Percentiles rank a stretch among this genome's conserved stretches.
These are phyloP conservation scores for Yamadazyma phyllophila DNA, from an alignment of 805 yeast genomes.

Conservation along the genomic window DNA sequence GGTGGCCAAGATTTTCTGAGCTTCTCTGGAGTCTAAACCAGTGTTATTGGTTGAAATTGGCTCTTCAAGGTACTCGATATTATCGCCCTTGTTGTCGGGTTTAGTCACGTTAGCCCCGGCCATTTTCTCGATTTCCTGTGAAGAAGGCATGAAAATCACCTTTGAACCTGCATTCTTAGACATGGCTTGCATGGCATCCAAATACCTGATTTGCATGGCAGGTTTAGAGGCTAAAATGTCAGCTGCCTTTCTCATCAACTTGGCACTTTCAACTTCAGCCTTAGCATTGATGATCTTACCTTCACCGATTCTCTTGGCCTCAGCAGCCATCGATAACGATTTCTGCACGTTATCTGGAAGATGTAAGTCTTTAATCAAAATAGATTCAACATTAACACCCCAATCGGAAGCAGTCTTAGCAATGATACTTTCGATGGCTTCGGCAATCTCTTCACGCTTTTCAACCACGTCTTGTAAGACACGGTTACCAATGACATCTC, in stretches of 20 bases:
- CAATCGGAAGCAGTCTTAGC: slow-evolving; percentile 61
- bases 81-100: too few relatives aligned
- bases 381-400: slow-evolving; percentile 70
- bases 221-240: slow-evolving; percentile 71
- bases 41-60: slow-evolving; percentile 1
- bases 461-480: slow-evolving; percentile 70
- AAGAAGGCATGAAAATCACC: slow-evolving; percentile 70
- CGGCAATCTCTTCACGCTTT: slow-evolving; percentile 69
- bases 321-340: slow-evolving; percentile 70
- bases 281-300: slow-evolving; percentile 70
- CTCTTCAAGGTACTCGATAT: not conserved
- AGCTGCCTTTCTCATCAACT: slow-evolving; percentile 75
- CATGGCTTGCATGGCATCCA: slow-evolving; percentile 78
- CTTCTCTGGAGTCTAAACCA: slow-evolving; percentile 11
- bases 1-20: slow-evolving; percentile 28
- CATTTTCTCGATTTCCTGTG: slow-evolving; percentile 41
- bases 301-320: slow-evolving; percentile 73
- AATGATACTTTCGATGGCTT: slow-evolving; percentile 58
- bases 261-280: slow-evolving; percentile 75
- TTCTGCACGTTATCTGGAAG: slow-evolving; percentile 54
- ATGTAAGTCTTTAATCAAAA: slow-evolving; percentile 63
- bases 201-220: slow-evolving; percentile 75
- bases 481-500: slow-evolving; percentile 69
- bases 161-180: slow-evolving; percentile 60
- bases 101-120: slow-evolving; percentile 25